Conservation (phyloP, 2,329 filamentous ascomycete genomes). For the Pseudogymnoascus sp. region DNA sequence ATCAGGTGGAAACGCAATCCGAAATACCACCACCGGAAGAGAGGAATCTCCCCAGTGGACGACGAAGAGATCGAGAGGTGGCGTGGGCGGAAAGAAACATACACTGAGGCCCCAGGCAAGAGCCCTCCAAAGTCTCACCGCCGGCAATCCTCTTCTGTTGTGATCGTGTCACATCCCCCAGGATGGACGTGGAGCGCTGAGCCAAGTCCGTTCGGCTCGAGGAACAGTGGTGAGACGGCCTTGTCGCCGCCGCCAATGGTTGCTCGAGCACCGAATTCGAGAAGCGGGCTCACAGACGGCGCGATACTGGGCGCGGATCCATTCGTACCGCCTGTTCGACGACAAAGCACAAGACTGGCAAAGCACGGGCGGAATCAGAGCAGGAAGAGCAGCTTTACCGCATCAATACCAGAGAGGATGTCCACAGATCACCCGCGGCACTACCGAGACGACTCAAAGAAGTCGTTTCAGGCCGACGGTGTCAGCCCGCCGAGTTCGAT, state of each 20-base stretch:
- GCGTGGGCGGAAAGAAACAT: conserved; percentile 26
- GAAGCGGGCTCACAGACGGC: conserved; percentile 55
- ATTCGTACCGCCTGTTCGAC: conserved; percentile 45
- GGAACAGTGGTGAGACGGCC: conserved; percentile 16
- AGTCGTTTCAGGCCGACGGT: background rate
- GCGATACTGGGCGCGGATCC: conserved; percentile 51
- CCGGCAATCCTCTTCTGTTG: conserved; percentile 3
- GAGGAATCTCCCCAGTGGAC: conserved; percentile 53
- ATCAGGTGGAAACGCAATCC: background rate
- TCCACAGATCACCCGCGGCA: background rate
- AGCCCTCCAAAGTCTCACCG: conserved; percentile 17
- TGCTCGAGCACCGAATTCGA: conserved; percentile 54
- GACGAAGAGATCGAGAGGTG: conserved; percentile 60
- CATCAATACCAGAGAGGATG: background rate
- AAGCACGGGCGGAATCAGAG: conserved; percentile 33
- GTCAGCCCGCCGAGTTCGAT: background rate
- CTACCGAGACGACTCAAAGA: background rate
- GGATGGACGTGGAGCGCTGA: conserved; percentile 4
- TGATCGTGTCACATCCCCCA: background rate
- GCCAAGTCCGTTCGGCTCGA: conserved; percentile 22
- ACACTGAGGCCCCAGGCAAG: conserved; percentile 19
- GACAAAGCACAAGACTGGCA: conserved; percentile 45
- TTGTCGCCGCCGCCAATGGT: conserved; percentile 38
- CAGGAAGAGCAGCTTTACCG: conserved; percentile 24
- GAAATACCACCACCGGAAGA: background rate